Percentiles rank a stretch among this genome's conserved stretches.
These are phyloP conservation scores for Pichia gijzeniarum DNA, from an alignment of 805 yeast species.

Conservation along the genomic window DNA sequence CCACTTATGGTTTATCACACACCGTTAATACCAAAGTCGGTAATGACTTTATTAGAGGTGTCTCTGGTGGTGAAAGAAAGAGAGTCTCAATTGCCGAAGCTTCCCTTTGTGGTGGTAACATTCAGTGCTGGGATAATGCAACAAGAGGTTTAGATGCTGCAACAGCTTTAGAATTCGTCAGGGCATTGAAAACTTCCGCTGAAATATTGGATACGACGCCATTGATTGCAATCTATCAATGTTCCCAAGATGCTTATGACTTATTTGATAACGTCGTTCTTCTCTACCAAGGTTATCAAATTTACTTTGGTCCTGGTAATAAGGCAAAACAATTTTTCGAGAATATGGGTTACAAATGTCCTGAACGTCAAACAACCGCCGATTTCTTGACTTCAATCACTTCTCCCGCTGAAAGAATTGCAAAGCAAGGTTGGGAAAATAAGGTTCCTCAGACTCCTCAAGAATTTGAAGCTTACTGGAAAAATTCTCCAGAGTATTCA, in stretches of 20 bases:
- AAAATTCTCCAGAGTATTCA: conserved; percentile 28
- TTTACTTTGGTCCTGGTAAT: conserved; percentile 33
- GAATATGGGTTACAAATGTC: conserved; percentile 41
- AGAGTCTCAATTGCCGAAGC: conserved; percentile 60
- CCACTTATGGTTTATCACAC: conserved; percentile 34
- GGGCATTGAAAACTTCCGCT: conserved; percentile 54
- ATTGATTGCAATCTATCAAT: conserved; percentile 44
- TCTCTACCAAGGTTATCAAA: conserved; percentile 40
- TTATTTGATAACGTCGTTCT: conserved; percentile 37
- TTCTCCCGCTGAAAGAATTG: conserved; percentile 28
- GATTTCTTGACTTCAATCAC: conserved; percentile 37
- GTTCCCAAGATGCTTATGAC: conserved; percentile 40
- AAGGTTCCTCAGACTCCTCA: conserved; percentile 35
- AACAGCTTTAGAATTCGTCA: conserved; percentile 58
- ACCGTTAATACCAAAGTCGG: conserved; percentile 56
- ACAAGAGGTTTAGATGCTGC: conserved; percentile 71
- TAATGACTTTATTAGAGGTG: conserved; percentile 56
- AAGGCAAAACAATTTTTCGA: conserved; percentile 35
- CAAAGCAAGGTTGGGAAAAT: conserved; percentile 30
- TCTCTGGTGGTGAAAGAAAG: conserved; percentile 64
- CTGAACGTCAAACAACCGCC: conserved; percentile 42
- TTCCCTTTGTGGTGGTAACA: conserved; percentile 30
- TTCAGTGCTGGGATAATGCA: conserved; percentile 62
- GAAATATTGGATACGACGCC: conserved; percentile 42
- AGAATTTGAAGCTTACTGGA: conserved; percentile 38